Evolutionary conservation across 164 flowering plant species (phyloP).

Genomic region (Aristolochia fimbriata): DNA sequence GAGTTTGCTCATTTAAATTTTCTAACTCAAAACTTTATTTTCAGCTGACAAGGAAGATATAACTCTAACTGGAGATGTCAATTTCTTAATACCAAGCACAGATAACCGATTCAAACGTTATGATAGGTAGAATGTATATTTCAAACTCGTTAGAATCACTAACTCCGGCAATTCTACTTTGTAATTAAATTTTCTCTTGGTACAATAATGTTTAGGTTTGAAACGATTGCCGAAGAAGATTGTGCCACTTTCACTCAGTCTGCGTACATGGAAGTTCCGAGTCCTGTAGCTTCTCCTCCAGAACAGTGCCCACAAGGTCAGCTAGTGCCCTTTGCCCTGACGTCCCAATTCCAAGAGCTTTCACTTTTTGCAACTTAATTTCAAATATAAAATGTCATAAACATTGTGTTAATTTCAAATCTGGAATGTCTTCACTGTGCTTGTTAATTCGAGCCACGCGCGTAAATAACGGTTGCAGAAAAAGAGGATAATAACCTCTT

Average conservation of each 20-base stretch:
- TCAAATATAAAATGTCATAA: not conserved
- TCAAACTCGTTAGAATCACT: not conserved
- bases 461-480: not conserved
- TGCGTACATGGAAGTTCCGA: slow-evolving; percentile 28
- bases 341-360: not conserved
- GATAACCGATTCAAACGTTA: slow-evolving; percentile 27
- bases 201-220: slow-evolving; percentile 27
- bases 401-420: not conserved
- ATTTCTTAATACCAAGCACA: slow-evolving; percentile 25
- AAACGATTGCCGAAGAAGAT: slow-evolving; percentile 57
- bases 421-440: not conserved
- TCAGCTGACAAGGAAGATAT: slow-evolving; percentile 72
- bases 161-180: not conserved
- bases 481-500: too few species aligned
- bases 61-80: slow-evolving; percentile 52
- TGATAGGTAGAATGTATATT: slow-evolving; percentile 48
- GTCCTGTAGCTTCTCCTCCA: slow-evolving; percentile 46
- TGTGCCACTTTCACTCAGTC: slow-evolving; percentile 36
- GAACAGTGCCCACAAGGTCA: slow-evolving; percentile 37
- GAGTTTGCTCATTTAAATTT: not conserved
- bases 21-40: not conserved
- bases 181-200: not conserved
- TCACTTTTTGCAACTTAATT: not conserved
- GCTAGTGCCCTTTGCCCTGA: not conserved
- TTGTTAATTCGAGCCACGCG: not conserved